phyloP scores from a whole-genome alignment of 2,329 filamentous ascomycete species.

The Trichothecium roseum region DNA sequence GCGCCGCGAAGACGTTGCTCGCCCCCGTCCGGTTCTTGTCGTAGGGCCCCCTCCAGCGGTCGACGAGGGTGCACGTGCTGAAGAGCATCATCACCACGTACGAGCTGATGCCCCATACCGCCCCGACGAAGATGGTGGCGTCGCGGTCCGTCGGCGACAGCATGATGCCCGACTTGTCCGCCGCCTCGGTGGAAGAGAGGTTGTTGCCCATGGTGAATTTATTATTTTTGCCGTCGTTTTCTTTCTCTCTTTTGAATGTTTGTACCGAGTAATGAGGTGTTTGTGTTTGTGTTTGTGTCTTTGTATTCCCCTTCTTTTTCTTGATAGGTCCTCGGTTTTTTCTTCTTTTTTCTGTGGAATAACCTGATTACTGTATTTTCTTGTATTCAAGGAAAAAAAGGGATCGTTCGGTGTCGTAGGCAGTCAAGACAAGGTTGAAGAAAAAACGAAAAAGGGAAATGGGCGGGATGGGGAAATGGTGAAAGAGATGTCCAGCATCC shows the following conservation, averaged over 20 bases:
- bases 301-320: no score
- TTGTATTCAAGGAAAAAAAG: no score
- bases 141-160: slow-evolving; percentile 19
- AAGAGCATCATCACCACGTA: slow-evolving; percentile 29
- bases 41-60: slow-evolving; percentile 29
- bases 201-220: slow-evolving; percentile 25
- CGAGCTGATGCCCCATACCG: slow-evolving; percentile 22
- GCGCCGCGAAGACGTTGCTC: slow-evolving; percentile 18
- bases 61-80: slow-evolving; percentile 28
- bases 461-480: not conserved
- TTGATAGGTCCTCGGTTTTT: no score
- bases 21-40: slow-evolving; percentile 19
- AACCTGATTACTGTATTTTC: no score
- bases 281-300: not conserved
- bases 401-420: no score
- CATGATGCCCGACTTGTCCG: slow-evolving; percentile 24
- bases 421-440: no score
- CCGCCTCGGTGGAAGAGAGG: slow-evolving; percentile 25
- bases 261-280: not conserved
- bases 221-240: not conserved
- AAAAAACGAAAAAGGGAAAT: slow-evolving; percentile 1
- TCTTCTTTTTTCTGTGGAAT: not conserved
- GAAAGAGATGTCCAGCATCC: not conserved
- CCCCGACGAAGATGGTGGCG: slow-evolving; percentile 19
- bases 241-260: not conserved